These are phyloP conservation scores for Avena sativa DNA, from an alignment of 176 grass and related monocot species.

Conservation along the genomic window DNA sequence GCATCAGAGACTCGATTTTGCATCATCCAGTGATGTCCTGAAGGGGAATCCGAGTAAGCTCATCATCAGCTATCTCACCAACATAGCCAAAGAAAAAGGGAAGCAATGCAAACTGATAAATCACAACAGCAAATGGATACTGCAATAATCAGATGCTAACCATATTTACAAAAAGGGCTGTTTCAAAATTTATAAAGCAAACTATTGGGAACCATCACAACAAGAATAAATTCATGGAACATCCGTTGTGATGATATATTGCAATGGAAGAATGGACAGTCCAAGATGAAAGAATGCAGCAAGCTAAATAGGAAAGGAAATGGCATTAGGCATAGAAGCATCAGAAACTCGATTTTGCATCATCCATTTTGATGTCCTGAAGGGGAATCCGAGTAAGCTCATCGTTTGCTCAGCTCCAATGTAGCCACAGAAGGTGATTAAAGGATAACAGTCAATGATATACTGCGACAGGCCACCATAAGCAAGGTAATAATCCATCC, in stretches of 20 bases:
- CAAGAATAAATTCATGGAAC: not conserved
- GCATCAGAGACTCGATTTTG: slow-evolving; percentile 84
- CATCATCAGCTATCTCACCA: slow-evolving; percentile 65
- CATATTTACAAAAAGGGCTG: not conserved
- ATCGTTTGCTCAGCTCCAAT: slow-evolving; percentile 59
- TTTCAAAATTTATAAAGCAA: too few species aligned
- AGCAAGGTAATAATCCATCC: not conserved
- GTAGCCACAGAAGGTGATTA: not conserved
- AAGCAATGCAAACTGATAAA: not conserved
- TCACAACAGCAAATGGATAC: not conserved
- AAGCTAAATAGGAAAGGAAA: not conserved
- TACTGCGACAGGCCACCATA: not conserved
- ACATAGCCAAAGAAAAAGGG: not conserved
- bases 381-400: slow-evolving; percentile 95
- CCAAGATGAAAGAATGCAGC: not conserved
- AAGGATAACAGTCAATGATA: not conserved
- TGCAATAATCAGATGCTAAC: not conserved
- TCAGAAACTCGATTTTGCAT: slow-evolving; percentile 93
- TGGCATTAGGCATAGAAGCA: slow-evolving; percentile 33
- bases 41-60: slow-evolving; percentile 98
- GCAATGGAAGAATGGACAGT: not conserved
- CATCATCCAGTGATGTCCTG: slow-evolving; percentile 96
- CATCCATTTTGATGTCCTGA: slow-evolving; percentile 93
- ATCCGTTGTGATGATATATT: not conserved
- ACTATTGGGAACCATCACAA: not conserved